Base-by-base conservation (phyloP, 2,329 filamentous ascomycete species). In the Aspergillus fructus region DNA sequence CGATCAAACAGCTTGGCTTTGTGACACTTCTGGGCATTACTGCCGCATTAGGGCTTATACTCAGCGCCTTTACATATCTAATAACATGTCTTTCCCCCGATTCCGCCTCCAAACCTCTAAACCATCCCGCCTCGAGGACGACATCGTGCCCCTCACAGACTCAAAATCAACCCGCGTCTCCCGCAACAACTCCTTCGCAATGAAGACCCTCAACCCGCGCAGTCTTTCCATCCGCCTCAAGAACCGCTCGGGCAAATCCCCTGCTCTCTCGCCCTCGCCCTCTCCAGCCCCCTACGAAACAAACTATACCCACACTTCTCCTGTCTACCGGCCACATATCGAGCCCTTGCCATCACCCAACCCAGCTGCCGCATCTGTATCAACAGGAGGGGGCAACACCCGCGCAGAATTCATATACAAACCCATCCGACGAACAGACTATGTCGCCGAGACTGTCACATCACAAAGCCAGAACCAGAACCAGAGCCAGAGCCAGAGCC, bases 391-490 rank as follows among this genome's bases (percentile, higher is more conserved):
- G 21, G 12, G 5, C 13, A 9, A 4, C 21, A 21, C 21, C 15
- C 9, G 15, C 27, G 17, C 41, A 23, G 53, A 61, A 24, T 75
- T 75, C 49, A 64, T 70, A 7, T 75, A 75, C 49, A 70, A 65
- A 45, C 73, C 71, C 3, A 67, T 75, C 17, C 62, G 58, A 0
- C 66, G 66, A 37, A 17, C 40, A 17, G 66, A 74, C 47, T 75
- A 75, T 47, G 53, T 65, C 0, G 56, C 63, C 3, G 66, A 71
- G 39, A 65, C 59, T 1, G 49, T 58, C 0, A 53, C 63, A 1
- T 52, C 50, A 3, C 54, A 59, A 2, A 37, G 30, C 13, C 54
- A 50, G 6, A 30, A 2, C 9, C 27, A 30, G 9, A 11, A 1
- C 27, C 9, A 30, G 2, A 30, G 8, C 8, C 27, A 30, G 8